These are phyloP conservation scores for Pythium oligandrum DNA, from an alignment of 352 stramenopile species.

Conservation along the genomic window DNA sequence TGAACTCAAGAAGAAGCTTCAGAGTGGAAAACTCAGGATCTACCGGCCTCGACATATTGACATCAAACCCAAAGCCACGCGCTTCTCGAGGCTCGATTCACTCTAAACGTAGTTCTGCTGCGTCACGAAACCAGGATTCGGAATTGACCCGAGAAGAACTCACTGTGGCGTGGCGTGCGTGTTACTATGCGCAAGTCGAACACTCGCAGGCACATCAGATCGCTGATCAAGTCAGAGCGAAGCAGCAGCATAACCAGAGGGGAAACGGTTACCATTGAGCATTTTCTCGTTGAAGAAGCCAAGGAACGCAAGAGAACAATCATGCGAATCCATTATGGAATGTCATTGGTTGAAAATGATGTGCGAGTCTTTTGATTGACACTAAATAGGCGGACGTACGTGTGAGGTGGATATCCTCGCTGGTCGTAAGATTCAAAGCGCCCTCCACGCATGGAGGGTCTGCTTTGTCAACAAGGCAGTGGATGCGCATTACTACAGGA, in stretches of 20 bases:
- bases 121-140: background rate
- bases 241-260: conserved; percentile 19
- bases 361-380: no score
- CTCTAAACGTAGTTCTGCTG: background rate
- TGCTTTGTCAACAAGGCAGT: no score
- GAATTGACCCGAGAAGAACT: conserved; percentile 22
- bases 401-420: no score
- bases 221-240: conserved; percentile 24
- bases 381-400: no score
- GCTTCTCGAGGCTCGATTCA: background rate
- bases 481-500: no score
- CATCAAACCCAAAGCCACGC: background rate
- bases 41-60: background rate
- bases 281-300: no score
- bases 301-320: no score
- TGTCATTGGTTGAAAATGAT: no score
- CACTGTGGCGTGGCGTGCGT: conserved; percentile 27
- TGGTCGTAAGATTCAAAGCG: no score
- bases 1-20: background rate
- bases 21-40: background rate
- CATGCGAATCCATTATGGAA: no score
- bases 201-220: conserved; percentile 28
- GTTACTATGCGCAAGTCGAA: conserved; percentile 33
- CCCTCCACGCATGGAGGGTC: no score
- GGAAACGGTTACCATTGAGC: background rate